phyloP scores from a whole-genome alignment of 768 basidiomycete species.

The Boletus huronensis region DNA sequence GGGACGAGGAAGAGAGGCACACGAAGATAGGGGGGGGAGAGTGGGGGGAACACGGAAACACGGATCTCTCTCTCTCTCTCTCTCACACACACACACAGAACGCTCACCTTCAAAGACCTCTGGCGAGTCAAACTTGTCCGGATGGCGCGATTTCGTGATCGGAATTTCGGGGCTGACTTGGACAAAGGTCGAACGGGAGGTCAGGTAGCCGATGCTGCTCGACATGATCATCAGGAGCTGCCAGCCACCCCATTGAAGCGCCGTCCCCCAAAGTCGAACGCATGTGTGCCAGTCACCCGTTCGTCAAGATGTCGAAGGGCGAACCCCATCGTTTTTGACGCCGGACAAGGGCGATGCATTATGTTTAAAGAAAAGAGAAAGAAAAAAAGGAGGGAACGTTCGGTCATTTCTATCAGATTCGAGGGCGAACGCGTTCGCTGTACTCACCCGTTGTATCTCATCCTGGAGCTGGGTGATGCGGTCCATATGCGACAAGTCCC shows the following conservation, averaged over 20 bases:
- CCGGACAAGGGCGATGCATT: not conserved
- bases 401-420: slow-evolving; percentile 12
- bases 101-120: slow-evolving; percentile 70
- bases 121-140: slow-evolving; percentile 67
- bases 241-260: no score
- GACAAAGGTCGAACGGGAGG: slow-evolving; percentile 67
- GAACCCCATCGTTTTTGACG: not conserved
- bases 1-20: no score
- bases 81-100: not conserved
- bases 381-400: not conserved
- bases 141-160: slow-evolving; percentile 74
- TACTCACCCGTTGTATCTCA: slow-evolving; percentile 80
- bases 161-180: slow-evolving; percentile 79
- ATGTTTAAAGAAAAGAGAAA: not conserved
- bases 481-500: slow-evolving; percentile 93
- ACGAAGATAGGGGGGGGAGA: not conserved
- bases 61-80: no score
- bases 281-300: not conserved
- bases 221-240: slow-evolving; percentile 90
- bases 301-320: no score
- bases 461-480: slow-evolving; percentile 94
- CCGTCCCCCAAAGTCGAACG: no score
- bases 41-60: not conserved
- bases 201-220: slow-evolving; percentile 75
- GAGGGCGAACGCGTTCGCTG: not conserved